Conservation (phyloP, 257 asterid species). For the Rhazya stricta region DNA sequence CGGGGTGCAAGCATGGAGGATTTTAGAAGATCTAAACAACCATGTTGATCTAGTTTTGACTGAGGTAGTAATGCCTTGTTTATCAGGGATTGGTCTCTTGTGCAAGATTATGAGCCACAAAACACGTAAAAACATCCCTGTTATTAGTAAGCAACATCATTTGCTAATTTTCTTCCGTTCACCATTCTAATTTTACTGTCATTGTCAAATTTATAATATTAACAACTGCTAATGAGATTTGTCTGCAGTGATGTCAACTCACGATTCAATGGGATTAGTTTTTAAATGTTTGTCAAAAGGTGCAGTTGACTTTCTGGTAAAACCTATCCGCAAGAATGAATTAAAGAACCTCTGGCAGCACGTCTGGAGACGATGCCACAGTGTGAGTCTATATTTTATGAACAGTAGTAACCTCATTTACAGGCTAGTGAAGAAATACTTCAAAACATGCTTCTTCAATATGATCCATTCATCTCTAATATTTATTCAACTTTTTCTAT, state of each 20-base stretch:
- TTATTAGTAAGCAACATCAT: slow-evolving; percentile 60
- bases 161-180: neutral
- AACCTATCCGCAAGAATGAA: slow-evolving; percentile 93
- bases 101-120: slow-evolving; percentile 80
- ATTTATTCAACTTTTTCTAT: neutral
- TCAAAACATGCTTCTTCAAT: neutral
- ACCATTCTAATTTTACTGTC: neutral
- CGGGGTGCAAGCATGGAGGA: slow-evolving; percentile 88
- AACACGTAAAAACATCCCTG: slow-evolving; percentile 75
- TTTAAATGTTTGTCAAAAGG: slow-evolving; percentile 91
- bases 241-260: slow-evolving; percentile 93
- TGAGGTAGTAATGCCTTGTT: slow-evolving; percentile 72
- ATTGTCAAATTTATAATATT: slow-evolving; percentile 18
- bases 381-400: slow-evolving; percentile 43
- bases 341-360: slow-evolving; percentile 97
- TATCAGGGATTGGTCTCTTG: slow-evolving; percentile 77
- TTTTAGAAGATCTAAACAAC: slow-evolving; percentile 62
- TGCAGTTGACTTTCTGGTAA: slow-evolving; percentile 92
- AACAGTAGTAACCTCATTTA: neutral
- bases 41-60: slow-evolving; percentile 74
- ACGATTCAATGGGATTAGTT: slow-evolving; percentile 87
- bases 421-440: neutral
- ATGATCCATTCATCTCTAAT: neutral
- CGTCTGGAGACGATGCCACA: slow-evolving; percentile 90
- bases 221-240: slow-evolving; percentile 25